Evolutionary conservation across 2,329 filamentous ascomycete genomes (phyloP), one percentile per base, ranked within the genome.

Genomic region (Aspergillus ochraceoroseus): DNA sequence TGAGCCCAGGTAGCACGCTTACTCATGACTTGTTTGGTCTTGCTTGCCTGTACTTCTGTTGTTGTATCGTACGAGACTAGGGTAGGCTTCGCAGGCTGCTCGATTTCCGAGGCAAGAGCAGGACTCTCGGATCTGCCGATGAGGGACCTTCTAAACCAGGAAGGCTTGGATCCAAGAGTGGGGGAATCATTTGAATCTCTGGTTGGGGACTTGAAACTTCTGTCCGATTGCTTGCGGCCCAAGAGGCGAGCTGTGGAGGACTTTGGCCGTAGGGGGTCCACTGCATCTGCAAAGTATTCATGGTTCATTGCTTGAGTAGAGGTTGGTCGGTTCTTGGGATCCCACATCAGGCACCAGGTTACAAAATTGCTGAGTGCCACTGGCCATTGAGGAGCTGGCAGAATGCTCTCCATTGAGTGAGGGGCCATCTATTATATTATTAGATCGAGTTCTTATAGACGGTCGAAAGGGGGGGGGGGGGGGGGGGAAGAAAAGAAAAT

Each of bases 291-390:
- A 57, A 98, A 98, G 66, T 94, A 98, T 53, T 95, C 90, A 63
- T 98, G 92, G 26, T 85, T 85, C 51, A 98, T 70, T n/a, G 92
- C 90, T 65, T 98, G 89, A 0, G 84, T 82, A 2, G 90, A 95
- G 3, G 89, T 96, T 30, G 92, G 92, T 46, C 92, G 79, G 58
- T 73, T 81, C 70, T 89, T 94, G 7, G 92, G 92, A 65, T 98
- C 92, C 92, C 92, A 98, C 85, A 96, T 92, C 52, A 98, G 68
- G 66, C 92, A 98, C 88, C 88, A 95, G 11, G 92, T 98, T 44
- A 98, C 92, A 59, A 98, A 96, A 44, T 94, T 80, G 57, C 83
- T 85, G 40, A 98, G 75, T 13, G 87, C 83, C 1, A 83, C 70
- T 4, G 92, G 92, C 92, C 92, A 98, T 59, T 95, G 87, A 11